Conservation (phyloP, 805 yeast species). For the Yarrowia sp. region DNA sequence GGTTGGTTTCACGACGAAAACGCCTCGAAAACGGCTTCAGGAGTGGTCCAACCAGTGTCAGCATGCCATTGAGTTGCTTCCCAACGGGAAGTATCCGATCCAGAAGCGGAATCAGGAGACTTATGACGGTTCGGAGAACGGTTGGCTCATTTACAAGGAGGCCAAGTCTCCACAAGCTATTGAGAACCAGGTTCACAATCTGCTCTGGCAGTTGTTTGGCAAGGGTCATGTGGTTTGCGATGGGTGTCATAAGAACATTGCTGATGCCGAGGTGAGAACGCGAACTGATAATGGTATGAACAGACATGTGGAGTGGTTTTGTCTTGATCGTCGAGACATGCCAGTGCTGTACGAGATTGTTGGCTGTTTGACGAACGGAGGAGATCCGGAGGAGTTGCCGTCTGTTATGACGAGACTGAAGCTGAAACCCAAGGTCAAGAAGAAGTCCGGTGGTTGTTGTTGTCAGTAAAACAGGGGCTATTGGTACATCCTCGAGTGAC, state of each 20-base stretch:
- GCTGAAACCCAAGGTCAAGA: background rate
- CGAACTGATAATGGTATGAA: background rate
- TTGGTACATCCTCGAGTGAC: no score
- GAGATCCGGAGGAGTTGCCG: conserved; percentile 12
- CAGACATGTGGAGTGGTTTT: conserved; percentile 36
- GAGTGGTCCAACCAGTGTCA: conserved; percentile 36
- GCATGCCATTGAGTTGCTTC: conserved; percentile 31
- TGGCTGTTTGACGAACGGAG: background rate
- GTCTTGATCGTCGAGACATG: conserved; percentile 1
- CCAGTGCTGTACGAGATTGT: conserved; percentile 15
- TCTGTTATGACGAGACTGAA: background rate
- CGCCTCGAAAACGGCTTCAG: conserved; percentile 33
- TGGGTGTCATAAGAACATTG: conserved; percentile 32
- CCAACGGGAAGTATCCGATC: background rate
- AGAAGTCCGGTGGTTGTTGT: background rate
- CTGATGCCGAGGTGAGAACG: background rate
- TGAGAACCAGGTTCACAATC: conserved; percentile 32
- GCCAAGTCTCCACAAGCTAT: conserved; percentile 28
- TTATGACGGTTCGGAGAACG: conserved; percentile 28
- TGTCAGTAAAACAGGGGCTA: no score
- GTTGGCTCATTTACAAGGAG: conserved; percentile 32
- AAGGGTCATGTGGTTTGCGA: conserved; percentile 34
- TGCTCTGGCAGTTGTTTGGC: conserved; percentile 32
- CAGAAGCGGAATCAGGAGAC: conserved; percentile 26
- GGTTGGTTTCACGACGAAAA: conserved; percentile 35